Base-by-base conservation (phyloP, 306 rosid genomes). In the Lathyrus oleraceus region DNA sequence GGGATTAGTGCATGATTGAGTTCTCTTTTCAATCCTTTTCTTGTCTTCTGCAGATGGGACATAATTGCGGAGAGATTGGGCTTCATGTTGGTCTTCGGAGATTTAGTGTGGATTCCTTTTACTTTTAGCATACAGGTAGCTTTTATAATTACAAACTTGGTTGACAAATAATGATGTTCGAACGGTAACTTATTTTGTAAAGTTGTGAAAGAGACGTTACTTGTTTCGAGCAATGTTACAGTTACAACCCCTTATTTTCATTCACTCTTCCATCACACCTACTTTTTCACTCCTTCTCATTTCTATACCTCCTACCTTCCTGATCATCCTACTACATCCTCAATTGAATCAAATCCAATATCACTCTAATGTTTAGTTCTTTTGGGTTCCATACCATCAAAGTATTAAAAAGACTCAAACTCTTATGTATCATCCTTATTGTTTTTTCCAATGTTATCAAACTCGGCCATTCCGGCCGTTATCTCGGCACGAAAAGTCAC, bases 101-200 rank as follows among this genome's bases (percentile, higher is more conserved):
- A 95, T 81, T 85, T 95, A 72, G 97, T 95, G 73, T 91, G 96
- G 97, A 95, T 95, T 76, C 97, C 99, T 71, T 95, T 91, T 82
- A 84, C 95, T 47, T 95, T 95, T 69, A 95, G 96, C 80, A 88
- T 89, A 79, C 98, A 89, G 91, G 96, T 83, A 87, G 36, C 74
- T 12, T 16, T 71, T 38, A 61, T 44, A 38, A 71, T 59, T 60
- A 17, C 42, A 27, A 53, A 11, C 38, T 70, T 43, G 67, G 66
- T 65, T 60, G 53, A 54, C 38, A 54, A 63, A 25, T 47, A 67
- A 45, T 9, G 47, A 49, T 23, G 20, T 60, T 53, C 42, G 39
- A 52, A 52, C 25, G 71, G 23, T 40, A 36, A 4, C 54, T 67
- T 79, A 25, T 15, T 78, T 21, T 62, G 12, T 44, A 13, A 39